phyloP scores from a whole-genome alignment of 108 stramenopile species.

The Epipyxis sp. region DNA sequence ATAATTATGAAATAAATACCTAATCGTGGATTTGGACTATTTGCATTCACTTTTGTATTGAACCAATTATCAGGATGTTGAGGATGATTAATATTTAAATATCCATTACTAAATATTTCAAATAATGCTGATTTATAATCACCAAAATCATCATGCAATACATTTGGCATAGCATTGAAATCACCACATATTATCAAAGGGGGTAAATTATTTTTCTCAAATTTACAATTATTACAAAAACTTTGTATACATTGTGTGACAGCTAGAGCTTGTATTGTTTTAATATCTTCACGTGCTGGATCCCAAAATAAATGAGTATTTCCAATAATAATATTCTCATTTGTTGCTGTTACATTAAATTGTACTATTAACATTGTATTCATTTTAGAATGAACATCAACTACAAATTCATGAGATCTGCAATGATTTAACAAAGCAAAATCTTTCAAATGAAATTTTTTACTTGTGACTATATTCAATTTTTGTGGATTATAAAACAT shows the following conservation, averaged over 20 bases:
- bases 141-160: neutral
- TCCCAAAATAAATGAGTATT: conserved; percentile 31
- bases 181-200: conserved; percentile 18
- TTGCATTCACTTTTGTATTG: neutral
- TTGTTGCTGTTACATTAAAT: neutral
- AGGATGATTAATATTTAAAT: neutral
- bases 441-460: neutral
- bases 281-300: neutral
- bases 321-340: neutral
- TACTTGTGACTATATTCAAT: neutral
- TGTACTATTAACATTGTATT: neutral
- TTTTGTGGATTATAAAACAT: neutral
- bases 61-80: neutral
- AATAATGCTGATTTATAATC: neutral
- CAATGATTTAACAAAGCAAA: neutral
- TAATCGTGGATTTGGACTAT: neutral
- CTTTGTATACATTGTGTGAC: neutral
- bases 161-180: neutral
- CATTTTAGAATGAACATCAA: neutral
- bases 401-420: neutral
- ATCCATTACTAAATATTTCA: neutral
- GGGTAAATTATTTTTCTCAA: neutral
- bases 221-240: neutral
- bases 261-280: conserved; percentile 13
- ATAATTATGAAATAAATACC: too few species aligned